Evolutionary conservation across 139 green algal genomes (phyloP).

Genomic region (Spirogloea muscicola): DNA sequence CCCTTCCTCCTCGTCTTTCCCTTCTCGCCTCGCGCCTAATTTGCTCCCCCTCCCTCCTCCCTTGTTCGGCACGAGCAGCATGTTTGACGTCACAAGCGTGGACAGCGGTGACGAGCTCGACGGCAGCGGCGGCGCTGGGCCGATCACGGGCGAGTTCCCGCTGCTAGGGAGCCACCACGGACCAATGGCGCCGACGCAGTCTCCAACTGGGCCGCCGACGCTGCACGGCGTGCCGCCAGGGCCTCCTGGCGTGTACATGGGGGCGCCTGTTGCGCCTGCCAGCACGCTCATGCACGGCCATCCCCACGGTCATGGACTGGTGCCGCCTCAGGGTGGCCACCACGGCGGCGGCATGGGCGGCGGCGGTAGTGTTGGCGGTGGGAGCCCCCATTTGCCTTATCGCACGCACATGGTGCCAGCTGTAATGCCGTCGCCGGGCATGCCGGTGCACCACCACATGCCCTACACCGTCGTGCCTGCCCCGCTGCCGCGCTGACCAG

Average conservation of each 20-base stretch:
- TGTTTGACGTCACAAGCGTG: conserved; percentile 82
- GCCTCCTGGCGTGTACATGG: conserved; percentile 2
- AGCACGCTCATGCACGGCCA: neutral
- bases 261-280: conserved; percentile 3
- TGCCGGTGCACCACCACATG: conserved; percentile 20
- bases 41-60: too few species aligned
- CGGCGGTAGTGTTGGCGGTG: too few species aligned
- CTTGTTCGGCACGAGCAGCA: too few species aligned
- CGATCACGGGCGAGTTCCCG: conserved; percentile 39
- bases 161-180: too few species aligned
- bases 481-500: too few species aligned
- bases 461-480: too few species aligned
- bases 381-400: too few species aligned
- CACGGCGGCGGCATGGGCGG: too few species aligned
- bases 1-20: too few species aligned
- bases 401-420: conserved; percentile 12
- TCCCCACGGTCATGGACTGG: conserved; percentile 18
- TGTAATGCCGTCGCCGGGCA: conserved; percentile 22
- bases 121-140: too few species aligned
- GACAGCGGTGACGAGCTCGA: conserved; percentile 25
- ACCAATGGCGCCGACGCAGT: too few species aligned
- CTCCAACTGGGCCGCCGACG: conserved; percentile 26
- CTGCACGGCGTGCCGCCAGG: neutral
- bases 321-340: conserved; percentile 26
- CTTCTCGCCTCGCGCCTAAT: too few species aligned